Percentiles rank a stretch among this genome's conserved stretches.
Conservation (phyloP, 495 filamentous ascomycete genomes). For the Tuber borchii region DNA sequence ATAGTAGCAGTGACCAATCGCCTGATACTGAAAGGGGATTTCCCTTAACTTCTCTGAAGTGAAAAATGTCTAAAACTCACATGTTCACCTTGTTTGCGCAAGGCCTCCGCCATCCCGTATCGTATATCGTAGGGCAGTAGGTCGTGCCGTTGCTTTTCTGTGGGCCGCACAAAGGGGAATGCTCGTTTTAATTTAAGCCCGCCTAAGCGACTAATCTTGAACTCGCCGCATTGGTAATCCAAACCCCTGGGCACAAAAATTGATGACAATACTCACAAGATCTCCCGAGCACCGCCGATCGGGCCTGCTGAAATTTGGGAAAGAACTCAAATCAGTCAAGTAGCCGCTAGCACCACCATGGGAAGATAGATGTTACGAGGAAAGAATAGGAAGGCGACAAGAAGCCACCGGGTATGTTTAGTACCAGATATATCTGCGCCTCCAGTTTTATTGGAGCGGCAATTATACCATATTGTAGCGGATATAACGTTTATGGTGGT, state of each 20-base stretch:
- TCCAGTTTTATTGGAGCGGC: neutral
- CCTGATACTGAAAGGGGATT: neutral
- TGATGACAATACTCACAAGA: neutral
- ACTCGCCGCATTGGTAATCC: neutral
- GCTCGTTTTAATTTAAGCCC: neutral
- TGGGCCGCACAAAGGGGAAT: neutral
- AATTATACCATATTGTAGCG: no score
- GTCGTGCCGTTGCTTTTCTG: neutral
- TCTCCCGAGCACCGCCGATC: neutral
- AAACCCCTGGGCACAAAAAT: neutral
- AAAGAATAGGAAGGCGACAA: neutral
- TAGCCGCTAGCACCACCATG: neutral
- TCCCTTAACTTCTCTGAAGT: neutral
- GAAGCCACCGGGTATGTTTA: neutral
- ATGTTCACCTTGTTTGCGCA: neutral
- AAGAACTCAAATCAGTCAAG: neutral
- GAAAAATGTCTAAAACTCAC: neutral
- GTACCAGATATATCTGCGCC: neutral
- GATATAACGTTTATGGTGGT: neutral
- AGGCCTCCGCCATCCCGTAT: neutral
- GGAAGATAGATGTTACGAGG: neutral
- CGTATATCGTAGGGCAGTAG: neutral
- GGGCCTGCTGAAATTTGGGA: neutral
- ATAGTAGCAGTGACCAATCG: neutral
- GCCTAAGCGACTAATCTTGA: neutral